Conservation (phyloP, 257 asterid species). For the Scutellaria minor region DNA sequence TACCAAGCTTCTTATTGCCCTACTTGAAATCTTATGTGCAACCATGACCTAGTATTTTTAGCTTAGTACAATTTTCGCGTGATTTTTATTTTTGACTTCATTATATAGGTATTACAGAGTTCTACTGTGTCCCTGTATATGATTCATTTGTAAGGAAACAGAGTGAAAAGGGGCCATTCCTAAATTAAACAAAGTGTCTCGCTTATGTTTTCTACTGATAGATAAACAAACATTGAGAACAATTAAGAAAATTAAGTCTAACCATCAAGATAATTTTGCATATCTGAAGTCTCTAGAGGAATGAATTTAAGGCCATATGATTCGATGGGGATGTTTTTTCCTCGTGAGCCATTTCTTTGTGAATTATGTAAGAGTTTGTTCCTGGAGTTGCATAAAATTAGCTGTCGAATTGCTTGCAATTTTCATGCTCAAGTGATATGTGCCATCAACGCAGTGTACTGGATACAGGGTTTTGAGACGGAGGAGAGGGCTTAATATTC, state of each 20-base stretch:
- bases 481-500: constrained; percentile 14
- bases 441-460: constrained; percentile 27
- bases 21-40: neutral
- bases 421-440: constrained; percentile 23
- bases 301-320: neutral
- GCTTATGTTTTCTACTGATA: constrained; percentile 7
- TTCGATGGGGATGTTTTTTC: constrained; percentile 18
- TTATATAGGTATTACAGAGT: constrained; percentile 6
- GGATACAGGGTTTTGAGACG: constrained; percentile 36
- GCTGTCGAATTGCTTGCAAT: constrained; percentile 15
- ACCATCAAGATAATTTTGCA: neutral
- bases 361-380: constrained; percentile 13
- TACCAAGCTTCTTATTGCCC: neutral
- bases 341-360: constrained; percentile 8
- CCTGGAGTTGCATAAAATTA: neutral
- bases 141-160: neutral
- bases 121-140: constrained; percentile 7
- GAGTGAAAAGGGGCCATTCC: neutral
- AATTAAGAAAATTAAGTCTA: neutral
- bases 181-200: constrained; percentile 11
- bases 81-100: constrained; percentile 9
- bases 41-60: neutral
- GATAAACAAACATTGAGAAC: neutral
- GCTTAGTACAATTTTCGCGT: neutral
- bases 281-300: neutral